A percentile compares a stretch with the other conserved stretches of the same genome.
Conservation (phyloP, 495 filamentous ascomycete genomes). For the Aspergillus affinis region DNA sequence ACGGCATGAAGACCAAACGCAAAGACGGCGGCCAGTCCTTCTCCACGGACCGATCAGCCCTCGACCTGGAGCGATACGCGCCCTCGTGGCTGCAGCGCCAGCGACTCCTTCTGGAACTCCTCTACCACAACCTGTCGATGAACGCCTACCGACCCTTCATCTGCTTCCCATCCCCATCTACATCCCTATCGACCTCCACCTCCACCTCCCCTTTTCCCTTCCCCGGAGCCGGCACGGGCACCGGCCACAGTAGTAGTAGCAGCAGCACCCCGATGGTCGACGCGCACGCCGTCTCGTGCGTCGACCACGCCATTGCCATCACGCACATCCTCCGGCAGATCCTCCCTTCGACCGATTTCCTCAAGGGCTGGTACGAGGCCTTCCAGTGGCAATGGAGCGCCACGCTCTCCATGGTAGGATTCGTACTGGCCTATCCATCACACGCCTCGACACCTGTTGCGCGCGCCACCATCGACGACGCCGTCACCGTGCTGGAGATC, state of each 20-base stretch:
- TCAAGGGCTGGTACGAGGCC: slow-evolving; percentile 49
- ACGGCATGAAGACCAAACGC: slow-evolving; percentile 36
- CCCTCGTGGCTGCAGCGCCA: slow-evolving; percentile 34
- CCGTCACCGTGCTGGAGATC: slow-evolving; percentile 45
- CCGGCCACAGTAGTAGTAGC: no score
- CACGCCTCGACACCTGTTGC: slow-evolving; percentile 26
- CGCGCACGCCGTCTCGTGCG: slow-evolving; percentile 34
- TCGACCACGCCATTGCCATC: slow-evolving; percentile 48
- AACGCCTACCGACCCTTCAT: slow-evolving; percentile 30
- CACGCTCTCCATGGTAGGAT: slow-evolving; percentile 49
- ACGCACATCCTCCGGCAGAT: slow-evolving; percentile 52
- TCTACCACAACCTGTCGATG: slow-evolving; percentile 29
- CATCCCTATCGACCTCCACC: no score
- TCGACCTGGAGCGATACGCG: slow-evolving; percentile 41
- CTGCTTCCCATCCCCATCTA: slow-evolving; percentile 2
- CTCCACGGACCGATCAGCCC: slow-evolving; percentile 36
- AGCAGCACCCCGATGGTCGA: slow-evolving; percentile 24
- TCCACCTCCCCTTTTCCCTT: background rate
- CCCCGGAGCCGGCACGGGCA: no score
- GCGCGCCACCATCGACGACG: slow-evolving; percentile 36
- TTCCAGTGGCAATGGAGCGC: slow-evolving; percentile 57
- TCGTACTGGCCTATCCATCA: slow-evolving; percentile 42
- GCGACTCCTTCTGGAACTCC: slow-evolving; percentile 28
- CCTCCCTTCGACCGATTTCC: slow-evolving; percentile 40
- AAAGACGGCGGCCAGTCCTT: slow-evolving; percentile 34